Base-by-base conservation (phyloP, 2,329 filamentous ascomycete species). In the Incumbomyces lentus region DNA sequence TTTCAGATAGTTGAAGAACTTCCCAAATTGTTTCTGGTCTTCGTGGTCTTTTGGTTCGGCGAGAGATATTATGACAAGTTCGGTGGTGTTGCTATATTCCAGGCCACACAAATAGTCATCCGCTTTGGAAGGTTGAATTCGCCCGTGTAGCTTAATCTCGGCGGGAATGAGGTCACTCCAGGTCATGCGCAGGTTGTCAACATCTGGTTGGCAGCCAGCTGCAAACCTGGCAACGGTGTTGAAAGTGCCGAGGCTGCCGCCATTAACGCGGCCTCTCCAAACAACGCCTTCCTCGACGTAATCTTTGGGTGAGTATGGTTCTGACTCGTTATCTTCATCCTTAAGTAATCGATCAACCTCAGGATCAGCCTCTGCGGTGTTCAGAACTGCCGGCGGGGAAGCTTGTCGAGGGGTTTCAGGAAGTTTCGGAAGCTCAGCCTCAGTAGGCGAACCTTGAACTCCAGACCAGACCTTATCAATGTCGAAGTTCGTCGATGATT, bases 101-200 rank as follows among this genome's bases (percentile, higher is more conserved):
- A 96, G 72, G 42, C 86, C 81, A 60, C 87, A 92, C 0, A 98
- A 79, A 59, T 98, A 98, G 51, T 93, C 86, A 47, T 88, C 87
- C 10, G 90, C 92, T 53, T 83, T 84, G 49, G 83, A 76, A 55
- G 86, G 80, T 43, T 85, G 79, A 49, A 98, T 92, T 14, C 92
- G 59, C 8, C 67, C 69, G 57, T 85, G 81, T 50, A 84, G 76
- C 33, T 78, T 73, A 29, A 81, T 67, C 2, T 68, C 75, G 26
- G 76, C 70, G 0, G 87, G 84, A 6, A 95, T 77, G 8, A 96
- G 69, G 48, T 84, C 77, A 14, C 75, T 74, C 87, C 89, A 96
- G 10, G 52, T 56, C 49, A 57, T 49, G 19, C 54, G 49, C n/a
- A 58, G 41, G 19, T 52, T 56, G 14, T 55, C 51, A 38, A 51